Evolutionary conservation across 495 filamentous ascomycete genomes (phyloP), one percentile per base, ranked within the genome.

Genomic region (Rhizodiscina lignyota): DNA sequence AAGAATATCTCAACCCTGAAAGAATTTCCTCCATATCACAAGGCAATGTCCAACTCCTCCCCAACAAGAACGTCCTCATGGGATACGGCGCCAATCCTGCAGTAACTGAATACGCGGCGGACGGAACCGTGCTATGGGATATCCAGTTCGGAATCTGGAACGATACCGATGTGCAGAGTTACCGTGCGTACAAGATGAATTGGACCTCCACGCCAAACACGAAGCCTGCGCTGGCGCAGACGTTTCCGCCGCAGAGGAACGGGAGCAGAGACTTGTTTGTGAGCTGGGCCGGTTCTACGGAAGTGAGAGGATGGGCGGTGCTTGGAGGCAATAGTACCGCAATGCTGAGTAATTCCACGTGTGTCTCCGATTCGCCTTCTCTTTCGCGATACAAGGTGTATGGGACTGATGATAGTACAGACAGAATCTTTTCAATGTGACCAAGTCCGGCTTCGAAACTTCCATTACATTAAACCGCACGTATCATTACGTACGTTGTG

Each of bases 21-120:
- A n/a, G 42, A 3, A 37, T 51, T 20, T 41, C 37, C 22, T 49
- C 44, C 16, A 41, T 34, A 3, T 44, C 45, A 6, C 50, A 55
- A 39, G 52, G 50, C 17, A 45, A 36, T 13, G 43, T 51, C 35
- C 48, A 55, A 29, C 29, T 50, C 31, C 37, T 53, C 3, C 43
- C 40, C 2, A 49, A 44, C 33, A 45, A 45, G 19, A 47, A 51
- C 30, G 33, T 51, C 13, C 32, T 51, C 8, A 39, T 55, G 4
- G 52, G 41, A 15, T 40, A 44, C 28, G 37, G 37, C 6, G 30
- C 33, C 32, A 33, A 39, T 20, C 24, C 19, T n/a, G 37, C 37
- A 19, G 34, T 35, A 15, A 36, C 32, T n/a, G 41, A 44, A 30
- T 44, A 32, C 19, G 26, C 32, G 6, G 18, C 37, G 4, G 43